Base-by-base conservation (phyloP, 2,329 filamentous ascomycete genomes). In the Hortaea werneckii region DNA sequence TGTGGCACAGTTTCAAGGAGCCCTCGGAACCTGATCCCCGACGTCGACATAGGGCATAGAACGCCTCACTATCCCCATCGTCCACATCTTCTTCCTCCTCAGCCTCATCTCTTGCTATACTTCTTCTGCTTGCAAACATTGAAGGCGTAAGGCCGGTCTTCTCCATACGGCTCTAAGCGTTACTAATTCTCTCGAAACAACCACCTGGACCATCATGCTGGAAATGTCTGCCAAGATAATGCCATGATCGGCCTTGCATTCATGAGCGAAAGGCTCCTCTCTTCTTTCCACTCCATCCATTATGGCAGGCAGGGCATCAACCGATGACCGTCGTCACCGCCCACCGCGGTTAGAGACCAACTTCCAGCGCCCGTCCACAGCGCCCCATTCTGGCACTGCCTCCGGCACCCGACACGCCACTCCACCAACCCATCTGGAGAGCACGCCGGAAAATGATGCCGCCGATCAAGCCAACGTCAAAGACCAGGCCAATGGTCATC, bases 331-430 rank as follows among this genome's bases (percentile, higher is more conserved):
- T n/a, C 42, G 35, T 8, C 37, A 44, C 40, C 53, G 45, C 28
- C 45, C 44, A n/a, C 48, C 45, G 11, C 47, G 27, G 7, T 37
- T 46, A 12, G 35, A 41, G 9, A 50, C 44, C 13, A 41, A 45
- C 27, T 9, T 45, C 10, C 42, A 49, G 29, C 47, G 52, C 27
- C 53, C 52, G 5, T 49, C 42, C 7, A 56, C 54, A 9, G 50
- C 51, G 13, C 49, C 52, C 4, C 50, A 53, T 26, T 40, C 28
- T 11, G 46, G 37, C 32, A 46, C 42, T 10, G 43, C 41, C 4
- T 37, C 45, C 20, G 40, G 6, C n/a, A 29, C 27, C 12, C 42
- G 34, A 37, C 29, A 44, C 11, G 20, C 26, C 20, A 39, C 38
- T 10, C 32, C 28, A 5, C 27, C 29, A 12, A 35, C 32, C n/a